Conservation (phyloP, 2,329 filamentous ascomycete species). For the Aspergillus ochraceus region DNA sequence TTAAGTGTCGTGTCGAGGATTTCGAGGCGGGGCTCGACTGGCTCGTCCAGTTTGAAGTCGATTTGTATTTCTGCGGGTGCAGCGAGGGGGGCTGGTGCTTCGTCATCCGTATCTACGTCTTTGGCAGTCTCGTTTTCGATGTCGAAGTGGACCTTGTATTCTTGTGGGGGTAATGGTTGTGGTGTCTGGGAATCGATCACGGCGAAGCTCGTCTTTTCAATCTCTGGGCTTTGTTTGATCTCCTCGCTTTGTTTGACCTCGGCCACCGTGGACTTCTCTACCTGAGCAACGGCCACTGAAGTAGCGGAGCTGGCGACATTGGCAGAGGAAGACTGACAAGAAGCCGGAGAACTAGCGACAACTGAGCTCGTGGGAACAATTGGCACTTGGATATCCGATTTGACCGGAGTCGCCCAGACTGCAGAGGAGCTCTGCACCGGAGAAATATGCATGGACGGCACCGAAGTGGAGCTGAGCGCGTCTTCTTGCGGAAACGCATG, state of each 20-base stretch:
- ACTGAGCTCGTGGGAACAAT: neutral
- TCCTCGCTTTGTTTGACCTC: neutral
- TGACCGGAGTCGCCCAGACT: neutral
- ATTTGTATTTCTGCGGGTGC: neutral
- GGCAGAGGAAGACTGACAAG: neutral
- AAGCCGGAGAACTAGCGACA: neutral
- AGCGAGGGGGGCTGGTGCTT: neutral
- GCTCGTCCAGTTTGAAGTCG: neutral
- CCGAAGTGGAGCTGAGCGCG: slow-evolving; percentile 6
- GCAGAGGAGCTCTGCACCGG: slow-evolving; percentile 4
- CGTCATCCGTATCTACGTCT: neutral
- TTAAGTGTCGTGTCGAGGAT: neutral
- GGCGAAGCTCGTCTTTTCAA: neutral
- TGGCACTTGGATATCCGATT: neutral
- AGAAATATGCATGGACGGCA: slow-evolving; percentile 2
- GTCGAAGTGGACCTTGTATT: neutral
- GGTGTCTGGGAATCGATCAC: neutral
- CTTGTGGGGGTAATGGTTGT: neutral
- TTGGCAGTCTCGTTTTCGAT: neutral
- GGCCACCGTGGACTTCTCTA: neutral
- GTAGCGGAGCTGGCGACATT: neutral
- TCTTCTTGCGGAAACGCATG: slow-evolving; percentile 18
- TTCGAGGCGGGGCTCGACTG: neutral
- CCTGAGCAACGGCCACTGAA: neutral
- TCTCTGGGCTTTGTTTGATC: neutral